Evolutionary conservation across 2,329 filamentous ascomycete genomes (phyloP), one percentile per base, ranked within the genome.

Genomic region (Chrysoporthe cubensis): DNA sequence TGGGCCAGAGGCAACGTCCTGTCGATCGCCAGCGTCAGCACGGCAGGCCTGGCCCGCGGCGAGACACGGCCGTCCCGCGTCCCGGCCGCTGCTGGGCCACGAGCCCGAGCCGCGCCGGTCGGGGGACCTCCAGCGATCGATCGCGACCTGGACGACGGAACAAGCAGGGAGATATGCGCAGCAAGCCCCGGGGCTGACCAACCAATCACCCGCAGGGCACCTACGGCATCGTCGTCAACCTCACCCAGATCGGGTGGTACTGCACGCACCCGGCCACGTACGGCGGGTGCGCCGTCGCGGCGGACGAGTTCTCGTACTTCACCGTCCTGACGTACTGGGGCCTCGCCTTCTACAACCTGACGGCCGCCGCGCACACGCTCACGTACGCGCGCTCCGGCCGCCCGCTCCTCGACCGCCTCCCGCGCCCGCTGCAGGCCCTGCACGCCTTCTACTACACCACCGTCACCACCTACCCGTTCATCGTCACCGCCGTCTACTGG

Each of bases 301-400:
- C 82, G 64, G 78, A 82, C 58, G 85, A 84, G 58, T 96, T 96
- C 81, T 92, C 89, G 73, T 96, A 88, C 83, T 96, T 97, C 82
- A 96, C 93, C 40, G 83, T 89, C 74, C 82, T 96, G 68, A 92
- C 91, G 11, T 96, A 90, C 83, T 96, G 91, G 54, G 92, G 92
- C 1, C 80, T 95, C 46, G 89, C 87, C 34, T 95, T 94, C 80
- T 97, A 96, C 83, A 90, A 90, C 76, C 82, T 89, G 66, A 81
- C 90, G 74, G 84, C 90, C 1, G 83, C 90, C 21, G 70, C 87
- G 21, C 92, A 96, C 81, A 93, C 91, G 6, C 80, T 87, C 64
- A 84, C 83, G 60, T 96, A 95, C 80, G 85, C 86, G 14, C 78
- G 80, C 54, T 80, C 79, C 40, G 84, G 85, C 57, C 75, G 77